Conservation (phyloP, 139 green algal genomes). For the Mesotaenium endlicherianum region DNA sequence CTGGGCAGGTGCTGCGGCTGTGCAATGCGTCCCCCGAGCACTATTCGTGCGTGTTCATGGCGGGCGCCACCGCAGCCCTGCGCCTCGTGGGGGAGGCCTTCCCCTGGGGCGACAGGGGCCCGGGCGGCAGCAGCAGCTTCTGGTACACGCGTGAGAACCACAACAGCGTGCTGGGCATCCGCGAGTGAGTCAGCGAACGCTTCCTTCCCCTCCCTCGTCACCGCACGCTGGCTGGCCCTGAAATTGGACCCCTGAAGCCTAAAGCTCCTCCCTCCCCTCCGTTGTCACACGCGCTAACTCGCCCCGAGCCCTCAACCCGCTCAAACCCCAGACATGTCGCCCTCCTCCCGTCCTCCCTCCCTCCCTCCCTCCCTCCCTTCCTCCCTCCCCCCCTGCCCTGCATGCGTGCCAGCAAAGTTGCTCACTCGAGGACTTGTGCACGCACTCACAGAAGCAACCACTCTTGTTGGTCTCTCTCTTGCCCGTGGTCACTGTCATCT, state of each 20-base stretch:
- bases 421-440: no score
- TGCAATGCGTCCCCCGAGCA: slow-evolving; percentile 22
- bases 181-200: slow-evolving; percentile 28
- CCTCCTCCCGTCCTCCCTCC: neutral
- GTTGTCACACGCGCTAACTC: neutral
- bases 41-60: slow-evolving; percentile 60
- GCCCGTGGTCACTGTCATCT: no score
- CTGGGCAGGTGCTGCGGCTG: slow-evolving; percentile 29
- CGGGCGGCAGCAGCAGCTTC: neutral
- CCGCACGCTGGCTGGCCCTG: no score
- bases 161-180: slow-evolving; percentile 75
- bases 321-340: neutral
- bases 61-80: slow-evolving; percentile 71
- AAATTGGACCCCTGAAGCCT: no score
- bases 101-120: slow-evolving; percentile 72
- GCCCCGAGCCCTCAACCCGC: neutral
- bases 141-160: slow-evolving; percentile 61
- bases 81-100: slow-evolving; percentile 80
- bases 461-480: no score
- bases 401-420: neutral
- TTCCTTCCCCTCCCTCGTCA: no score
- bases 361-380: slow-evolving; percentile 13
- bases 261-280: neutral
- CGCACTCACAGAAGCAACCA: no score
- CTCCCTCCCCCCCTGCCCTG: neutral